Percentiles rank a stretch among this genome's conserved stretches.
These are phyloP conservation scores for Aspergillus candidus DNA, from an alignment of 2,329 filamentous ascomycete genomes.

Conservation along the genomic window DNA sequence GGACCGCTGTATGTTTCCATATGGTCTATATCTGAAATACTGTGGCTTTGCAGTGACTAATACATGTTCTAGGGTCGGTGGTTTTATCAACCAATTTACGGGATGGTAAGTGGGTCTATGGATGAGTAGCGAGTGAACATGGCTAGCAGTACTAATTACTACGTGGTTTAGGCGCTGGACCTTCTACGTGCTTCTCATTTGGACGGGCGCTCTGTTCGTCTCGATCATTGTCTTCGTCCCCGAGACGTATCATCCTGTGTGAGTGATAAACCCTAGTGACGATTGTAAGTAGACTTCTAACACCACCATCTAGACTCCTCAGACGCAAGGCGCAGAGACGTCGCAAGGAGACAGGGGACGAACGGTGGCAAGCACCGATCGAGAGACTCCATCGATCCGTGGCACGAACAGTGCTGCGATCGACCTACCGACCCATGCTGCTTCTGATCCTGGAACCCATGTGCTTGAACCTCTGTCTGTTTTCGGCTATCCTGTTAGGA, in stretches of 20 bases:
- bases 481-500: constrained; percentile 78
- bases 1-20: constrained; percentile 43
- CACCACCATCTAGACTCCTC: constrained; percentile 46
- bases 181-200: constrained; percentile 79
- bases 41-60: constrained; percentile 7
- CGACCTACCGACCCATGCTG: constrained; percentile 63
- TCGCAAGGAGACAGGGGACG: constrained; percentile 70
- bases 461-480: constrained; percentile 73
- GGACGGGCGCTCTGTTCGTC: constrained; percentile 60
- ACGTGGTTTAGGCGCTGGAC: constrained; percentile 58
- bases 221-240: constrained; percentile 68
- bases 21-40: not conserved
- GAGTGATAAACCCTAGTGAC: constrained; percentile 11
- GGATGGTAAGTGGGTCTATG: constrained; percentile 47
- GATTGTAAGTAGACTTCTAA: constrained; percentile 38
- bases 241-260: constrained; percentile 70
- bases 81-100: constrained; percentile 72
- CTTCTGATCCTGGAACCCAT: constrained; percentile 78
- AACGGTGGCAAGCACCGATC: constrained; percentile 68
- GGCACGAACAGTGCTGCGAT: constrained; percentile 51
- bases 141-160: constrained; percentile 6
- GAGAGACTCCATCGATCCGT: constrained; percentile 69
- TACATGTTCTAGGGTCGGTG: constrained; percentile 50
- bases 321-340: constrained; percentile 64
- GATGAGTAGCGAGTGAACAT: not conserved